phyloP scores from a whole-genome alignment of 495 filamentous ascomycete species.

The Polyplosphaeria fusca region DNA sequence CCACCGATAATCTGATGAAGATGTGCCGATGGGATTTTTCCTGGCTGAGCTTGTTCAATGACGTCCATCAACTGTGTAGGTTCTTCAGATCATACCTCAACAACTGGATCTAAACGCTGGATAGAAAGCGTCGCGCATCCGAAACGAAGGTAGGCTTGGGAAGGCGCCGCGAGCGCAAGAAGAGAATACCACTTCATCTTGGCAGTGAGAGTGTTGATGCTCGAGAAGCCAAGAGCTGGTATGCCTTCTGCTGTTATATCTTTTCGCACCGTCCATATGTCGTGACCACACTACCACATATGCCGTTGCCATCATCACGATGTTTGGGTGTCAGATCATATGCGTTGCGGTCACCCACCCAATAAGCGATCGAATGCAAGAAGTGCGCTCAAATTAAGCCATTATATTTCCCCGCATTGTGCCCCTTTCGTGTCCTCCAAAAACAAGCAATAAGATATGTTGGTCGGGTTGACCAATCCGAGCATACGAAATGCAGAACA shows the following conservation, averaged over 20 bases:
- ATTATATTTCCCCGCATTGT: neutral
- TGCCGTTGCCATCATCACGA: neutral
- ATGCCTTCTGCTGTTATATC: neutral
- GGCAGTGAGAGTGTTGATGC: neutral
- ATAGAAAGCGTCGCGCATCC: conserved; percentile 48
- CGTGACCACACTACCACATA: neutral
- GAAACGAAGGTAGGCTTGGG: conserved; percentile 47
- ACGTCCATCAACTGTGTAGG: neutral
- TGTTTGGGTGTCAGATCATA: neutral
- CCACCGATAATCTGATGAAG: conserved; percentile 51
- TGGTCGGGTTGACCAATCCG: neutral
- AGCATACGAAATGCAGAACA: neutral
- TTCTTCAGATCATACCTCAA: conserved; percentile 25
- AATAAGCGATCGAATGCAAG: neutral
- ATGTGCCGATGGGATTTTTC: conserved; percentile 43
- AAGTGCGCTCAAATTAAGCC: neutral
- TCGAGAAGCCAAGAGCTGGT: neutral
- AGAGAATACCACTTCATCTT: conserved; percentile 49
- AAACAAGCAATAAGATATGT: neutral
- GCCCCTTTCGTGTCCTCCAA: neutral
- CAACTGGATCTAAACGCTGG: conserved; percentile 48
- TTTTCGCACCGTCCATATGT: neutral
- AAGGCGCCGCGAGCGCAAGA: conserved; percentile 38
- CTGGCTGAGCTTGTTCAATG: conserved; percentile 20
- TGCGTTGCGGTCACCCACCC: neutral